These are phyloP conservation scores for Fusarium compactum DNA, from an alignment of 2,329 filamentous ascomycete species.

Conservation along the genomic window DNA sequence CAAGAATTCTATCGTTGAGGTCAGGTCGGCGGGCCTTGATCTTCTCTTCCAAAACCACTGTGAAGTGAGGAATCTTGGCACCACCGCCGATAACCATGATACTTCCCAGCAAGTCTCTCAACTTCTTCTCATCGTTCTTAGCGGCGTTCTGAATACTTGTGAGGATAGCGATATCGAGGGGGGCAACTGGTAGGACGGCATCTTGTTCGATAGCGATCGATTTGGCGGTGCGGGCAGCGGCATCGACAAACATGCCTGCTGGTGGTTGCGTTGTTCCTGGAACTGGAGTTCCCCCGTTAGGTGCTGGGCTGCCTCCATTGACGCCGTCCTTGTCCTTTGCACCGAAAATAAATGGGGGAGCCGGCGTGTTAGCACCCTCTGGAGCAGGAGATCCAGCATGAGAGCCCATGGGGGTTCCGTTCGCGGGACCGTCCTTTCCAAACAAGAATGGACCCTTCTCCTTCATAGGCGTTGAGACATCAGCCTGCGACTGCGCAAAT, in stretches of 20 bases:
- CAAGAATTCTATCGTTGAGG: constrained; percentile 69
- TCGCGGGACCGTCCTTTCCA: constrained; percentile 73
- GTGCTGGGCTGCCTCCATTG: constrained; percentile 65
- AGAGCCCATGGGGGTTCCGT: constrained; percentile 85
- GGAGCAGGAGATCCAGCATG: constrained; percentile 89
- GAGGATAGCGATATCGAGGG: constrained; percentile 90
- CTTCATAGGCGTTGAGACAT: constrained; percentile 70
- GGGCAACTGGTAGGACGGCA: constrained; percentile 81
- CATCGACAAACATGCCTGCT: constrained; percentile 63
- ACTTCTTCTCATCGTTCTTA: constrained; percentile 90
- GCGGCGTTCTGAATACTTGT: constrained; percentile 90
- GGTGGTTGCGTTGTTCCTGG: constrained; percentile 56
- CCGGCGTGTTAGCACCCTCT: constrained; percentile 78
- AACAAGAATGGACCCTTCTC: constrained; percentile 77
- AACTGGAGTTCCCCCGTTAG: constrained; percentile 61
- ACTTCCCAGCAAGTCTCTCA: constrained; percentile 87
- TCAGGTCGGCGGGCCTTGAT: constrained; percentile 76
- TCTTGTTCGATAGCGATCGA: constrained; percentile 78
- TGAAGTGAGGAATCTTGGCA: constrained; percentile 83
- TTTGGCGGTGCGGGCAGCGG: constrained; percentile 62
- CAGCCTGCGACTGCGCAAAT: constrained; percentile 57
- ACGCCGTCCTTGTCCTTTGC: constrained; percentile 56
- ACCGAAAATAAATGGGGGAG: constrained; percentile 68
- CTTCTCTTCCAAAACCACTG: constrained; percentile 84
- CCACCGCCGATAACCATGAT: constrained; percentile 94